Evolutionary conservation across 108 stramenopile genomes (phyloP).

Genomic region (Mayamaea pseudoterrestris): DNA sequence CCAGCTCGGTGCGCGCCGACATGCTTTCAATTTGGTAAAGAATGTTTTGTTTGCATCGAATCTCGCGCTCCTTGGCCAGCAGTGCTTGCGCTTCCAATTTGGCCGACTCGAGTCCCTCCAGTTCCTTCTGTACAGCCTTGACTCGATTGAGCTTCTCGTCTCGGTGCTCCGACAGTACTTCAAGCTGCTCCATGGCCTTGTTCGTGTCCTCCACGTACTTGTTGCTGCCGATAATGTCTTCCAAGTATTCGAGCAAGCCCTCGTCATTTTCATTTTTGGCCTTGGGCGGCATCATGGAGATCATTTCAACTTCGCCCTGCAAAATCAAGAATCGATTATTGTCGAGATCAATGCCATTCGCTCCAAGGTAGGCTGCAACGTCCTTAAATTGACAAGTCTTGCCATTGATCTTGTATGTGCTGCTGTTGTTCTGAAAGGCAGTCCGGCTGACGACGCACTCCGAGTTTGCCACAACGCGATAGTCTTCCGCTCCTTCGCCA

Average conservation of each 20-base stretch:
- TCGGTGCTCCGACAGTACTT: conserved; percentile 60
- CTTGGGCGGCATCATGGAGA: conserved; percentile 99
- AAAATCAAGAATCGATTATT: conserved; percentile 98
- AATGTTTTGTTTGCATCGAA: conserved; percentile 82
- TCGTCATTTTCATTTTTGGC: conserved; percentile 89
- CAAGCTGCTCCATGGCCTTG: conserved; percentile 72
- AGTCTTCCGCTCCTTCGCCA: conserved; percentile 74
- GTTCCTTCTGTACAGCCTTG: conserved; percentile 93
- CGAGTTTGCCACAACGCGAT: conserved; percentile 62
- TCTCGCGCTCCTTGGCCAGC: conserved; percentile 72
- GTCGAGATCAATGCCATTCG: conserved; percentile 93
- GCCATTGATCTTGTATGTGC: conserved; percentile 84
- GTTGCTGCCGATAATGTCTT: conserved; percentile 97
- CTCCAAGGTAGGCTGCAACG: conserved; percentile 68
- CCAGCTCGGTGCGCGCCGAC: conserved; percentile 22
- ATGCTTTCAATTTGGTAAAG: conserved; percentile 71
- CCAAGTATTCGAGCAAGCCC: conserved; percentile 96
- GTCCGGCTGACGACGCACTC: conserved; percentile 76
- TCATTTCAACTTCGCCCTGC: conserved; percentile 98
- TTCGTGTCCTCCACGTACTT: conserved; percentile 85
- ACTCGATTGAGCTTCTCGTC: conserved; percentile 92
- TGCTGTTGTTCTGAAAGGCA: conserved; percentile 77
- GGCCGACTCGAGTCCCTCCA: conserved; percentile 76
- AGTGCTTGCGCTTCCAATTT: conserved; percentile 84
- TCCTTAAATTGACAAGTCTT: conserved; percentile 80